Base-by-base conservation (phyloP, 768 basidiomycete genomes). In the Boletus sp. region DNA sequence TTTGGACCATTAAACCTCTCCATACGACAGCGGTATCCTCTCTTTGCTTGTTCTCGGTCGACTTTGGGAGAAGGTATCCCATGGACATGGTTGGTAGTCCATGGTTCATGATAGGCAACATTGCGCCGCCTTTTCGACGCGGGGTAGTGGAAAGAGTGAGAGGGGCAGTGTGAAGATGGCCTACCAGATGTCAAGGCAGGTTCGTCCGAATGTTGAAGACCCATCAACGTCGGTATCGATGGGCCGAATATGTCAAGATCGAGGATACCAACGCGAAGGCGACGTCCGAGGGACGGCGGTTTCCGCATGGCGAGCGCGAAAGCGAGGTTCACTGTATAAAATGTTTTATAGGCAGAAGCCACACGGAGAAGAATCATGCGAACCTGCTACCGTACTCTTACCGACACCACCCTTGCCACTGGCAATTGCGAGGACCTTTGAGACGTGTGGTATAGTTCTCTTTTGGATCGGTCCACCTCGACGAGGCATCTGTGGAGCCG, bases 1-100 rank as follows among this genome's bases (percentile, higher is more conserved):
- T 98, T 75, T 96, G 94, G 1, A 98, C 96, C 96, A 98, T 98
- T 20, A 97, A 81, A 3, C 96, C 96, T 28, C 96, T 82, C 96
- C 96, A 99, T 32, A 96, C 92, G 33, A 98, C 80, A 0, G 94
- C 87, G 0, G 86, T 84, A 67, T 95, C 92, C 36, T 79, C 79
- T 52, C 80, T 80, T 3, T 81, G 75, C 42, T 76, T 75, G 30
- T 76, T 75, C 7, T 80, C 78, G 33, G 76, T 62, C 1, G 78
- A 66, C 54, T 76, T 74, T 1, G 90, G 88, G 14, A 98, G 80
- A 12, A 99, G 82, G 70, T 94, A 99, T 3, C 94, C 96, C 85
- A 99, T 97, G 1, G 94, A 97, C 96, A 98, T 98, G 64, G 90
- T 91, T 15, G 90, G 87, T 2, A 98, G 65, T 14, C 92, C 90